Evolutionary conservation across 805 yeast species (phyloP), one percentile per base, ranked within the genome.

Genomic region (Barnettozyma salicaria): DNA sequence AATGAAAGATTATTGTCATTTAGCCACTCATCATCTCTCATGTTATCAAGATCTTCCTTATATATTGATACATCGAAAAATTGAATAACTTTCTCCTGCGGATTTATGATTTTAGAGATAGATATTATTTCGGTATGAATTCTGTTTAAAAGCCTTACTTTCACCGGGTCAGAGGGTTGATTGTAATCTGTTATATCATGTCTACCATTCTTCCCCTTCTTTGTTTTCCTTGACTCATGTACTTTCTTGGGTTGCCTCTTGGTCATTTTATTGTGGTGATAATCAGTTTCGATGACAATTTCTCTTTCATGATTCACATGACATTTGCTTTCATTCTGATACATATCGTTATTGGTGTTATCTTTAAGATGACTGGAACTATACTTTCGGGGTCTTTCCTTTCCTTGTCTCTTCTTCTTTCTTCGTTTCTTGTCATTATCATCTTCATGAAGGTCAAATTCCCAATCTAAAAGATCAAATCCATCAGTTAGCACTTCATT

Each of bases 11-110:
- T 75, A 49, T 79, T 79, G 50, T 82, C 90, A 48, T 78, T 79
- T 21, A 83, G 60, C 90, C 92, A 83, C 51, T 80, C 80, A 24
- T 73, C 82, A 14, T 79, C 77, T 34, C 65, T 60, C 12, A 83
- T 56, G 46, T 74, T 78, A 30, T 60, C 63, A 8, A 80, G 44
- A 51, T 84, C 92, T 17, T 72, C 73, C 37, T 67, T 64, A 48
- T 76, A 76, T 3, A 81, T 57, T 1, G 81, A 69, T 7, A 78
- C 67, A 43, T 79, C 80, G 37, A 71, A 70, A 47, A 67, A 74
- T 42, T 75, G 76, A 19, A 73, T 53, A 3, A 72, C 47, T 42
- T 46, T 50, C 3, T 36, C 41, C 21, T 40, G 49, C 30, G 32
- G 41, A n/a, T 28, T 45, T 24, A 22, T 39, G 3, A 22, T 62